Base-by-base conservation (phyloP, 495 filamentous ascomycete species). In the Rhizodiscina lignyota region DNA sequence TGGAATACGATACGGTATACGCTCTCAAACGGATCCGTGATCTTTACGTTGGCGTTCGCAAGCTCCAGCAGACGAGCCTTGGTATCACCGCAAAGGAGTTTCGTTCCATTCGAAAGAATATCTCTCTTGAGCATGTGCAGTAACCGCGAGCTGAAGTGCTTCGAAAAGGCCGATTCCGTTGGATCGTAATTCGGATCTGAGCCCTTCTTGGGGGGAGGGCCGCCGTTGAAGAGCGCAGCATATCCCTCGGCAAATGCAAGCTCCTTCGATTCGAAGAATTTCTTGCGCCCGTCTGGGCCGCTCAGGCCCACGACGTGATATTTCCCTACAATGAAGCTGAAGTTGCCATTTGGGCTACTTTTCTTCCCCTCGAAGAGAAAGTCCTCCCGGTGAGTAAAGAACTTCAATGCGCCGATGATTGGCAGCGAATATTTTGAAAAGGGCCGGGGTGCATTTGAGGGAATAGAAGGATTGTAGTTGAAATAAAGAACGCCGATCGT, bases 271-370 rank as follows among this genome's bases (percentile, higher is more conserved):
- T 65, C 63, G 21, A 62, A 59, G 35, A 61, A 67, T 4, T 58
- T 18, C 40, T 56, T 50, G 5, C 63, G 50, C 3, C 40, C 56
- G 4, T 55, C 52, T 5, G 46, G 34, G n/a, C 65, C 63, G 5
- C 47, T 49, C 21, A 67, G 2, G 0, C 47, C 54, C 4, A 67
- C 43, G 20, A 69, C 31, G 2, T 48, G 53, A 34, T 61, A 43
- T 38, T 58, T 54, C 10, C 65, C 65, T n/a, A 60, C 45, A 47
- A 55, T 61, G 47, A 66, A 67, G 43, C 54, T 63, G 45, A 64
- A 66, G 42, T 59, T 58, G 19, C 62, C 61, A 4, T 53, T 55
- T 12, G 20, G 2, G 4, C 41, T 34, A 0, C 28, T 27, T 4
- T 11, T 12, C 0, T 23, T 32, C 1, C 38, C 41, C 6, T 36